Evolutionary conservation across 768 basidiomycete genomes (phyloP).

Genomic region (Lentinula lateritia): DNA sequence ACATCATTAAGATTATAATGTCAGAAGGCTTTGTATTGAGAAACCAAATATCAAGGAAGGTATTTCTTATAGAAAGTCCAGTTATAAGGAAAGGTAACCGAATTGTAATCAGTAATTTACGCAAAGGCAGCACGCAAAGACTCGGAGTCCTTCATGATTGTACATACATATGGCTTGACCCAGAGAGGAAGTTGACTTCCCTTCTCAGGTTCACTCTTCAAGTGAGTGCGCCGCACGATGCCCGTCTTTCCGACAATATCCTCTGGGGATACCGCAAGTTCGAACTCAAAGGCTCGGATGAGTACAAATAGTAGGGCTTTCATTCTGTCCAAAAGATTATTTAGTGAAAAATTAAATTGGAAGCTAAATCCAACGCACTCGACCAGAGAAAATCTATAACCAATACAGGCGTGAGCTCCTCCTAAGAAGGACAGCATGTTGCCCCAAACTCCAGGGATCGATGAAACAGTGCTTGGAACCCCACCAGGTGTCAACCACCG

Average conservation of each 20-base stretch:
- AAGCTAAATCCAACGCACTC: constrained; percentile 36
- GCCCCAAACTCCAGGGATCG: constrained; percentile 56
- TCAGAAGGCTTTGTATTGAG: too few species aligned
- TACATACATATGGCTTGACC: constrained; percentile 2
- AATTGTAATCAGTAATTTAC: too few species aligned
- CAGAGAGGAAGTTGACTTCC: constrained; percentile 22
- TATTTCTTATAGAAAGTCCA: too few species aligned
- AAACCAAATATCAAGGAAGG: too few species aligned
- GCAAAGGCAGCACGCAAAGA: neutral
- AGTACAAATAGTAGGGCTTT: constrained; percentile 44
- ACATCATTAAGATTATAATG: too few species aligned
- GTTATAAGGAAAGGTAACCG: too few species aligned
- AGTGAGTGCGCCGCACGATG: constrained; percentile 13
- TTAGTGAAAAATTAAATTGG: neutral
- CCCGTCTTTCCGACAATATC: constrained; percentile 33
- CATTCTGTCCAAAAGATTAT: constrained; percentile 19
- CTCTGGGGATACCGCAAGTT: constrained; percentile 41
- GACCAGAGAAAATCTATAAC: constrained; percentile 58
- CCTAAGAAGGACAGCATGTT: constrained; percentile 58
- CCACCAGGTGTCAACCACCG: constrained; percentile 38
- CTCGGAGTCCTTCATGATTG: neutral
- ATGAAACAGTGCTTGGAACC: constrained; percentile 34
- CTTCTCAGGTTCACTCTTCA: constrained; percentile 17
- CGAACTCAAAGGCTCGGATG: constrained; percentile 44
- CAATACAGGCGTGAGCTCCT: constrained; percentile 64